Evolutionary conservation across 768 basidiomycete genomes (phyloP).

Genomic region (Auricularia sp.): DNA sequence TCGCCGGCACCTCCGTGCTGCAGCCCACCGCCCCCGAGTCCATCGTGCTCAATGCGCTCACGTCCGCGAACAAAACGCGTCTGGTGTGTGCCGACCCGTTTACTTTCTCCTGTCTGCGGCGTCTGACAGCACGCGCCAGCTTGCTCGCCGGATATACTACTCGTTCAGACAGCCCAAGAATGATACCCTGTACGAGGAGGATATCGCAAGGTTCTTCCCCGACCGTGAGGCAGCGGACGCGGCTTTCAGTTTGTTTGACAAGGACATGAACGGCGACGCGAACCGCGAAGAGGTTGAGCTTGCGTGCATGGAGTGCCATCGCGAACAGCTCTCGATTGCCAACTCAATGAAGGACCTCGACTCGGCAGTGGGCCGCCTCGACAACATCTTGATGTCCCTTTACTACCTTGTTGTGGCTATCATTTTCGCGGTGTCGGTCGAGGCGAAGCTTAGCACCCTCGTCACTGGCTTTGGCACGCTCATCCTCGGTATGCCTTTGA

Average conservation of each 20-base stretch:
- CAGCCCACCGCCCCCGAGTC: conserved; percentile 83
- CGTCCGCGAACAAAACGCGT: conserved; percentile 71
- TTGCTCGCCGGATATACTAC: conserved; percentile 79
- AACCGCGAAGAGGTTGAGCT: conserved; percentile 67
- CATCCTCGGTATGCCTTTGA: conserved; percentile 29
- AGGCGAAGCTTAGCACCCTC: conserved; percentile 61
- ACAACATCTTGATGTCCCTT: conserved; percentile 77
- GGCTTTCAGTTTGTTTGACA: conserved; percentile 61
- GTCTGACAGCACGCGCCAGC: conserved; percentile 25
- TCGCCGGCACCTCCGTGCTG: conserved; percentile 44
- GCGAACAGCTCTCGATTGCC: conserved; percentile 75
- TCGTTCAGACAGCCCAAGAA: conserved; percentile 60
- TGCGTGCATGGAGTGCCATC: conserved; percentile 70
- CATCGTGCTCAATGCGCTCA: conserved; percentile 68
- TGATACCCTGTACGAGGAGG: conserved; percentile 49
- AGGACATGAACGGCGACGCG: conserved; percentile 62
- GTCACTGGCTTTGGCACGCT: conserved; percentile 67
- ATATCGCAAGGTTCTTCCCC: conserved; percentile 65
- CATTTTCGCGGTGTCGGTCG: conserved; percentile 77
- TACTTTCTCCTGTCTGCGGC: neutral
- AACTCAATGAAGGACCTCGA: conserved; percentile 85
- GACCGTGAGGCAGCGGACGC: conserved; percentile 54
- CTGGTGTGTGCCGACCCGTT: conserved; percentile 27
- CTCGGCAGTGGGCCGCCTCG: conserved; percentile 76
- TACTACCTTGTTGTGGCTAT: conserved; percentile 61